Evolutionary conservation across 1,284 basidiomycete species (phyloP), one percentile per base, ranked within the genome.

Genomic region (Moesziomyces antarcticus): DNA sequence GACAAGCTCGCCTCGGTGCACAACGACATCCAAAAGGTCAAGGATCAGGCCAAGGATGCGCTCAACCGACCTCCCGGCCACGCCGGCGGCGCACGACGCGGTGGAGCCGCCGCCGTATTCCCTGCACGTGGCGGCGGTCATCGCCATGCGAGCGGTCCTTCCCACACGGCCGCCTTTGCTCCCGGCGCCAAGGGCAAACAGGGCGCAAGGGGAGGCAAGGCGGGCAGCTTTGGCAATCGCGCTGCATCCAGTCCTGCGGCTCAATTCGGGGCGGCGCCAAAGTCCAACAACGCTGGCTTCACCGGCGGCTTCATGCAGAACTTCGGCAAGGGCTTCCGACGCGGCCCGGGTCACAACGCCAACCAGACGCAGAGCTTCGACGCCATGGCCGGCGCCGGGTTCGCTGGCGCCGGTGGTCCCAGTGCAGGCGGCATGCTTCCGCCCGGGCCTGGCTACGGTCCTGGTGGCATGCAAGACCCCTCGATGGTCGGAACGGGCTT

Each of bases 301-400:
- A 51, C 64, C 16, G 64, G 60, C 18, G 63, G 58, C 8, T 73
- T 73, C 49, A 67, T 73, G 64, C 70, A 73, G 46, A 73, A 56
- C 56, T 63, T 73, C 37, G 70, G 64, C 22, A 67, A 64, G 20
- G 69, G 69, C 7, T 66, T 72, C 63, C 64, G 70, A 27, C 52
- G 64, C 14, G 52, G 52, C 3, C 66, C 58, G 45, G 58, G 51
- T 16, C 59, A 63, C 40, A 69, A 58, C 16, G 35, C 35, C 11
- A 56, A 54, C 5, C 51, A 50, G 22, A 33, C 51, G 3, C 56
- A 62, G 27, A 64, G 61, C 46, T 64, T 70, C n/a, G 61, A 63
- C 27, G 60, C 56, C 9, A 60, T 63, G 52, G 50, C 44, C 30
- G 53, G 49, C 7, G 22, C 54, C 7, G 60, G 60, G 8, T 69